Evolutionary conservation across 1,139 yeast genomes (phyloP).

Genomic region (Blastobotrys serpentis): DNA sequence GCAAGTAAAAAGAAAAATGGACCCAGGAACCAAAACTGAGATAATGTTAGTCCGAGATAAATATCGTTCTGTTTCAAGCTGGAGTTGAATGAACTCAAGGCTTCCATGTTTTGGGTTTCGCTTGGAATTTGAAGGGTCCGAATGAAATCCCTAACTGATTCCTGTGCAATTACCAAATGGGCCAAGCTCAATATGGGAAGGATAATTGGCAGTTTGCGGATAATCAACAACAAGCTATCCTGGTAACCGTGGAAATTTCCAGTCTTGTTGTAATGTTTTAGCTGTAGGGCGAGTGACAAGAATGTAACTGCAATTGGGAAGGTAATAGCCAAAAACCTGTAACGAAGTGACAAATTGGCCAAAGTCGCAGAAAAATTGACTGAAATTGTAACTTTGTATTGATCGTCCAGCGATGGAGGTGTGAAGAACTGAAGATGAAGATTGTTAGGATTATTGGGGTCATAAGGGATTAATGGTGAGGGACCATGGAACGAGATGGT

Average conservation of each 20-base stretch:
- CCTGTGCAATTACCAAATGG: slow-evolving; percentile 15
- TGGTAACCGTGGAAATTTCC: slow-evolving; percentile 52
- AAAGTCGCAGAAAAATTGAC: slow-evolving; percentile 39
- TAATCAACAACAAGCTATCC: slow-evolving; percentile 45
- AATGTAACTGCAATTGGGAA: slow-evolving; percentile 36
- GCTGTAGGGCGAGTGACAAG: slow-evolving; percentile 29
- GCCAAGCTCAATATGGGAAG: slow-evolving; percentile 9
- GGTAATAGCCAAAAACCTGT: slow-evolving; percentile 36
- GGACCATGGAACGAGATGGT: slow-evolving; percentile 60
- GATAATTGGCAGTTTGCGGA: slow-evolving; percentile 4
- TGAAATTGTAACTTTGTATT: slow-evolving; percentile 29
- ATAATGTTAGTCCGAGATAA: slow-evolving; percentile 62
- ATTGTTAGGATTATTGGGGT: slow-evolving; percentile 26
- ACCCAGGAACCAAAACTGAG: slow-evolving; percentile 49
- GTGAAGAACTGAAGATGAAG: slow-evolving; percentile 39
- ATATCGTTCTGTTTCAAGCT: slow-evolving; percentile 40
- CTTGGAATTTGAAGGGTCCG: slow-evolving; percentile 18
- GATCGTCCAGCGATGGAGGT: slow-evolving; percentile 28
- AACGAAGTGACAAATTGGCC: slow-evolving; percentile 38
- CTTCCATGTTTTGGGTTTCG: slow-evolving; percentile 22
- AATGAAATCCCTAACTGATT: slow-evolving; percentile 14
- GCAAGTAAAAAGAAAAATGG: slow-evolving; percentile 54
- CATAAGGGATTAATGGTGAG: slow-evolving; percentile 72
- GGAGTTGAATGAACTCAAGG: slow-evolving; percentile 23
- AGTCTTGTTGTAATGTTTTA: slow-evolving; percentile 23